phyloP scores from a whole-genome alignment of 805 yeast species.

The Grigorovia transvaalensis region DNA sequence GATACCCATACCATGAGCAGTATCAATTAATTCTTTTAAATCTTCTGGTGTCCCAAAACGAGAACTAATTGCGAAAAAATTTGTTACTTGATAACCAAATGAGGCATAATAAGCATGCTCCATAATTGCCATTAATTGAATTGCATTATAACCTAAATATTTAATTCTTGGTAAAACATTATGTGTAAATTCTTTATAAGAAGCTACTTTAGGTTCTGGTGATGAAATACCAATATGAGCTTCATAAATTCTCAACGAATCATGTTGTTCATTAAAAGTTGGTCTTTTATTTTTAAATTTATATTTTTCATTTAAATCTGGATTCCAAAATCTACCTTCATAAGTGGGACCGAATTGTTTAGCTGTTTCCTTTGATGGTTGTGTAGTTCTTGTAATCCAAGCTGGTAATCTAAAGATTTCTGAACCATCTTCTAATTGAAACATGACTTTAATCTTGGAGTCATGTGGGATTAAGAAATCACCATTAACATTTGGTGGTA shows the following conservation, averaged over 20 bases:
- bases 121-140: constrained; percentile 96
- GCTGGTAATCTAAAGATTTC: constrained; percentile 76
- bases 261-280: constrained; percentile 30
- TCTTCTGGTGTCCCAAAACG: constrained; percentile 95
- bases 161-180: constrained; percentile 77
- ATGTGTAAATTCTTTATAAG: constrained; percentile 74
- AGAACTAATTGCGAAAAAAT: constrained; percentile 81
- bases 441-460: constrained; percentile 60
- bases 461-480: constrained; percentile 67
- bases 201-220: constrained; percentile 75
- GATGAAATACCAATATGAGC: constrained; percentile 94
- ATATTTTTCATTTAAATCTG: constrained; percentile 39
- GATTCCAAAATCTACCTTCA: constrained; percentile 94
- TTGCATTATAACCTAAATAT: constrained; percentile 80
- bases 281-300: constrained; percentile 60
- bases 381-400: constrained; percentile 78
- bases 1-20: constrained; percentile 83
- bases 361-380: constrained; percentile 44
- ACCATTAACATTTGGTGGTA: constrained; percentile 40
- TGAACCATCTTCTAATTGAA: constrained; percentile 59
- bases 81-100: constrained; percentile 94
- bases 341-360: constrained; percentile 38
- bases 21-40: constrained; percentile 77
- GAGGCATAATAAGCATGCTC: constrained; percentile 98
- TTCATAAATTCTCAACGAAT: constrained; percentile 70